Conservation (phyloP, 148 eudicot species). For the Talinum fruticosum region DNA sequence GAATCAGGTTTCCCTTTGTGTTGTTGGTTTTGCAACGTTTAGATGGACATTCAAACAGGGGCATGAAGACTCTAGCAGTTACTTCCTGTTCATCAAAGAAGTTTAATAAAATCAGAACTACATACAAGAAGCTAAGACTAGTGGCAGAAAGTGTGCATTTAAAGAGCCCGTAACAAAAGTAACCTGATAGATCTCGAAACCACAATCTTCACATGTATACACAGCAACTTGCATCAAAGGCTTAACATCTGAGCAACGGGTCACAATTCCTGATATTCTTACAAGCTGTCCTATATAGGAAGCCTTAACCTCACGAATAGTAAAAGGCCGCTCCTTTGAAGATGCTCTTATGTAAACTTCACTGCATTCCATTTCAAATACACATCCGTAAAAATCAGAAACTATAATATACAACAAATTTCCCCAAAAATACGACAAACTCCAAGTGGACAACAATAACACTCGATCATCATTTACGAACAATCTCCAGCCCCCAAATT, state of each 20-base stretch:
- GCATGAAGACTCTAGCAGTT: conserved; percentile 94
- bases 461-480: neutral
- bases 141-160: neutral
- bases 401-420: neutral
- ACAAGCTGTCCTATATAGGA: conserved; percentile 94
- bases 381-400: conserved; percentile 9
- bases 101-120: conserved; percentile 6
- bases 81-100: conserved; percentile 62
- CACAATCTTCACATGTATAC: conserved; percentile 97
- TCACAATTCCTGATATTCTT: conserved; percentile 88
- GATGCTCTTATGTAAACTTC: conserved; percentile 90
- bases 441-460: too few species aligned
- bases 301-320: conserved; percentile 93
- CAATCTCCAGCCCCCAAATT: neutral
- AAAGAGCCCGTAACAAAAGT: neutral
- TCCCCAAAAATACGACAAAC: neutral
- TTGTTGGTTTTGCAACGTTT: conserved; percentile 62
- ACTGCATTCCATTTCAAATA: conserved; percentile 37
- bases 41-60: conserved; percentile 93
- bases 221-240: conserved; percentile 99
- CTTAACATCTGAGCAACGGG: conserved; percentile 97
- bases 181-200: conserved; percentile 99
- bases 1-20: conserved; percentile 87
- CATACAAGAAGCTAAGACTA: neutral
- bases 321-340: conserved; percentile 80